Evolutionary conservation across 1,284 basidiomycete species (phyloP).

Genomic region (Rhodotorula glutinis): DNA sequence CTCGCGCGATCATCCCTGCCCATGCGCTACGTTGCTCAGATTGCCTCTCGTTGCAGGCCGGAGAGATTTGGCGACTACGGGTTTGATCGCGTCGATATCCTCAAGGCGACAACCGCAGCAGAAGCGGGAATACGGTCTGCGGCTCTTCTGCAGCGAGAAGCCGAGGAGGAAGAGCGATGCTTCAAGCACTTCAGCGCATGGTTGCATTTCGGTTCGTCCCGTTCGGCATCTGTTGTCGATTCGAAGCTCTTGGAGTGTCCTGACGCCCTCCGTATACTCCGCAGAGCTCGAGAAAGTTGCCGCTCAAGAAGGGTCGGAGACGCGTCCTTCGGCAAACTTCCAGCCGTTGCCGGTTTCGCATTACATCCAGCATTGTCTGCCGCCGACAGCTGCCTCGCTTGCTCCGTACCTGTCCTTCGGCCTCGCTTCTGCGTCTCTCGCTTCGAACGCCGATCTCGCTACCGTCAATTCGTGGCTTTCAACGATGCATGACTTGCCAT

Average conservation of each 20-base stretch:
- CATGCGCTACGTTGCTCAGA: no score
- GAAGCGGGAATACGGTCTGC: constrained; percentile 3
- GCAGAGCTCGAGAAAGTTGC: constrained; percentile 39
- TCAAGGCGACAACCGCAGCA: constrained; percentile 1
- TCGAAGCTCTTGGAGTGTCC: no score
- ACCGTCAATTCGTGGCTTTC: constrained; percentile 21
- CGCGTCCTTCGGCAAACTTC: constrained; percentile 26
- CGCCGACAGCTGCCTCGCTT: neutral
- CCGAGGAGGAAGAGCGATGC: constrained; percentile 32
- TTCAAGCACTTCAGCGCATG: constrained; percentile 32
- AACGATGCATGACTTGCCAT: neutral
- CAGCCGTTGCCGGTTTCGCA: constrained; percentile 26
- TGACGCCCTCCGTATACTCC: no score
- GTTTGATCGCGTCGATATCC: neutral
- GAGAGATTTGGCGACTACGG: constrained; percentile 16
- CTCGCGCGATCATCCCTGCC: neutral
- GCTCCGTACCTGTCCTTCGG: constrained; percentile 24
- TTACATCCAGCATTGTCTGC: constrained; percentile 28
- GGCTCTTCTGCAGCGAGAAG: constrained; percentile 11
- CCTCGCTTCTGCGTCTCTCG: constrained; percentile 5
- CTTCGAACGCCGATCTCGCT: constrained; percentile 2
- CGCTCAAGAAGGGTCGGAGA: constrained; percentile 24
- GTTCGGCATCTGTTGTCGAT: neutral
- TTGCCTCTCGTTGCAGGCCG: constrained; percentile 4
- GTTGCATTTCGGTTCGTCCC: constrained; percentile 25